Conservation (phyloP, 2,329 filamentous ascomycete genomes). For the Claviceps cyperi region DNA sequence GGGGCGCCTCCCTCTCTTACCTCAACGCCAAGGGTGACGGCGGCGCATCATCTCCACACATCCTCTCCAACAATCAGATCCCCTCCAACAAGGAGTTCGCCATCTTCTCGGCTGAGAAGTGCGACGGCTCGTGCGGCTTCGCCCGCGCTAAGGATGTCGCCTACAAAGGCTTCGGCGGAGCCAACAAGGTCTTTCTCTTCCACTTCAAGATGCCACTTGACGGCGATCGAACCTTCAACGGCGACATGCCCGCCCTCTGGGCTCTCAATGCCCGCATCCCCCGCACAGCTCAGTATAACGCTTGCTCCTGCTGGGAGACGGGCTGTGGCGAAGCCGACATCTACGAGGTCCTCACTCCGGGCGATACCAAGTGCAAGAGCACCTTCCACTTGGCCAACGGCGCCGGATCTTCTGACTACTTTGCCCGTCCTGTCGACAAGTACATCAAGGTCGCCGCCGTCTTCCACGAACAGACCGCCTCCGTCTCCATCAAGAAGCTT, state of each 20-base stretch:
- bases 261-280: slow-evolving; percentile 60
- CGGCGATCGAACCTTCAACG: slow-evolving; percentile 34
- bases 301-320: slow-evolving; percentile 57
- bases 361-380: slow-evolving; percentile 52
- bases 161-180: slow-evolving; percentile 53
- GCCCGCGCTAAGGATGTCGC: slow-evolving; percentile 27
- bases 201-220: slow-evolving; percentile 59
- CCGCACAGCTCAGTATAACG: slow-evolving; percentile 53
- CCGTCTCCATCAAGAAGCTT: slow-evolving; percentile 42
- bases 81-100: slow-evolving; percentile 30
- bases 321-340: slow-evolving; percentile 64
- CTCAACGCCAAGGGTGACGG: slow-evolving; percentile 26
- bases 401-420: slow-evolving; percentile 57
- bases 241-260: slow-evolving; percentile 64
- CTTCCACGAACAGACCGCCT: slow-evolving; percentile 35
- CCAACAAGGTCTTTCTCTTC: slow-evolving; percentile 58
- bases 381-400: slow-evolving; percentile 51
- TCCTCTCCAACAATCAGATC: slow-evolving; percentile 24
- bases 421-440: slow-evolving; percentile 45
- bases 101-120: slow-evolving; percentile 30
- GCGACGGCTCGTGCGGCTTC: slow-evolving; percentile 29
- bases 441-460: slow-evolving; percentile 52
- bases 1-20: slow-evolving; percentile 32
- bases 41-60: slow-evolving; percentile 23
- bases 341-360: slow-evolving; percentile 53